A percentile compares a stretch with the other conserved stretches of the same genome.
phyloP scores from a whole-genome alignment of 2,329 filamentous ascomycete genomes.

The Aspergillus fumigatiaffinis region DNA sequence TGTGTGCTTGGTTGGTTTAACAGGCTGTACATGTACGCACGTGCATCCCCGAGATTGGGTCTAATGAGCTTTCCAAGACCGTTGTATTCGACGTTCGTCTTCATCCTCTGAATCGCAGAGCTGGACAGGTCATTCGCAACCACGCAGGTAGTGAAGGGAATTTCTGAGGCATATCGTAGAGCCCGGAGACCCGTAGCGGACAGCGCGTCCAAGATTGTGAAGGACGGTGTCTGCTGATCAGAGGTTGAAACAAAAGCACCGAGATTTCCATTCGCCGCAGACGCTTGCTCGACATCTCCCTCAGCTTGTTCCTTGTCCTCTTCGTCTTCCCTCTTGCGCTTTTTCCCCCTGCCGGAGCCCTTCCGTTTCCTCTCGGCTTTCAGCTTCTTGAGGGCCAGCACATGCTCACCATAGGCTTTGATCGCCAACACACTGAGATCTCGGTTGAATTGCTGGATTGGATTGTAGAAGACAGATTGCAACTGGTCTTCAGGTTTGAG shows the following conservation, averaged over 20 bases:
- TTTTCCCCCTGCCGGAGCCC: conserved; percentile 33
- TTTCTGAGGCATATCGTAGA: conserved; percentile 83
- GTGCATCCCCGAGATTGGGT: conserved; percentile 75
- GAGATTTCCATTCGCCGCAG: conserved; percentile 11
- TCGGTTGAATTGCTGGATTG: conserved; percentile 97
- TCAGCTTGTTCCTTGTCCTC: conserved; percentile 3
- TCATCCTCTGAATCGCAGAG: conserved; percentile 74
- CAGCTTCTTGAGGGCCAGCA: conserved; percentile 51
- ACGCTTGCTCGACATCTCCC: conserved; percentile 1
- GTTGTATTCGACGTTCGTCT: conserved; percentile 81
- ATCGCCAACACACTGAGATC: conserved; percentile 92
- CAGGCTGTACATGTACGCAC: conserved; percentile 82
- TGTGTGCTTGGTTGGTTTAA: conserved; percentile 45
- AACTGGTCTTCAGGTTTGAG: conserved; percentile 55
- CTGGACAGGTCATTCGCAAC: conserved; percentile 86
- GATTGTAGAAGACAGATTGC: conserved; percentile 93
- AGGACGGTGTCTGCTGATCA: conserved; percentile 44
- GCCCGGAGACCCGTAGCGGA: conserved; percentile 91
- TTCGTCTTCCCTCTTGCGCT: conserved; percentile 32
- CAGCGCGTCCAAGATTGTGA: conserved; percentile 89
- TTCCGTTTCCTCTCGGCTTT: conserved; percentile 42
- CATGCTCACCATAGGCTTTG: conserved; percentile 76
- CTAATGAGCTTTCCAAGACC: conserved; percentile 65
- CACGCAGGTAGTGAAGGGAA: conserved; percentile 76
- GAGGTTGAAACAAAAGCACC: conserved; percentile 8